A percentile compares a stretch with the other conserved stretches of the same genome.
Evolutionary conservation across 192 early-diverging fungal species (phyloP).

Genomic region (Bifiguratus adelaidae): DNA sequence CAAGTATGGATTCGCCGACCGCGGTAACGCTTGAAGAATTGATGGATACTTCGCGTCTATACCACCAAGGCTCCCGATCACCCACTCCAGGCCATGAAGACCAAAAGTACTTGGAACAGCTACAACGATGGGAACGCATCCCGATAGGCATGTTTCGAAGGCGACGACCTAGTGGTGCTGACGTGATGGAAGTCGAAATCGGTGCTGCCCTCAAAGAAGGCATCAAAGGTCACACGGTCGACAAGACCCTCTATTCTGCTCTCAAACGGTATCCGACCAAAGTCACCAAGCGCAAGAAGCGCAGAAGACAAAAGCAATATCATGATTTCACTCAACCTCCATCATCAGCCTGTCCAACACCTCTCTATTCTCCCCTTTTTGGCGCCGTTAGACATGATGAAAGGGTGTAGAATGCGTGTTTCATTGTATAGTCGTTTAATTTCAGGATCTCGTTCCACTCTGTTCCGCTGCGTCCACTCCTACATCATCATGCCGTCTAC

Average conservation of each 20-base stretch:
- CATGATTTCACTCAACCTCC: constrained; percentile 22
- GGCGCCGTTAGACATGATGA: constrained; percentile 9
- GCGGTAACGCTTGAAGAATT: constrained; percentile 36
- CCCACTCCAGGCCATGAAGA: constrained; percentile 24
- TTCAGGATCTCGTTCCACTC: too few relatives aligned
- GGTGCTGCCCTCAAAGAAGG: too few relatives aligned
- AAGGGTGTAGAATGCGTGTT: too few relatives aligned
- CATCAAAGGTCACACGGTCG: too few relatives aligned
- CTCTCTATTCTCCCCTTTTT: constrained; percentile 28
- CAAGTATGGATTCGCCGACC: too few relatives aligned
- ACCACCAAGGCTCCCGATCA: constrained; percentile 24
- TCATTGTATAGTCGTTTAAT: too few relatives aligned
- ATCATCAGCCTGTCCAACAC: constrained; percentile 27
- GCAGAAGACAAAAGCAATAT: neutral
- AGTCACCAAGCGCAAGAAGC: constrained; percentile 7
- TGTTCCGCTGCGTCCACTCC: too few relatives aligned
- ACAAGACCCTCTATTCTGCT: too few relatives aligned
- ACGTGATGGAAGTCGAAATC: too few relatives aligned
- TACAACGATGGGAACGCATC: constrained; percentile 37
- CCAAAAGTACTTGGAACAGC: constrained; percentile 20
- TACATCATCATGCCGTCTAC: too few relatives aligned
- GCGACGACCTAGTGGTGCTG: constrained; percentile 18
- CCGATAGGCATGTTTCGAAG: constrained; percentile 37
- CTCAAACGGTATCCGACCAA: too few relatives aligned
- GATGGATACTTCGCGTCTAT: constrained; percentile 34